Conservation (phyloP, 1,284 basidiomycete genomes). For the Tylopilus sp. region DNA sequence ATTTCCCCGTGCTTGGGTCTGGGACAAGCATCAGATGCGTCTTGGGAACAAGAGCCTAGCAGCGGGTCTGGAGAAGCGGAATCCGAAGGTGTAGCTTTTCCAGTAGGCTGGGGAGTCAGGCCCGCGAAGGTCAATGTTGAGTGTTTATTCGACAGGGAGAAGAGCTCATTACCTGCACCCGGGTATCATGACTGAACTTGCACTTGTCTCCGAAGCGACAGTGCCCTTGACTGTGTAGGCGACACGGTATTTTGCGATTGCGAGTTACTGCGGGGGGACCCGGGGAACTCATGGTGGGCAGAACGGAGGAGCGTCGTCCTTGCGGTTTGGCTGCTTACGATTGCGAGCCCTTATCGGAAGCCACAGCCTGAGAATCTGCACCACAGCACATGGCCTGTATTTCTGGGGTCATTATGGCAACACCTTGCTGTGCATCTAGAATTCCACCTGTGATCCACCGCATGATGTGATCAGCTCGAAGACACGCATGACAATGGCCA, state of each 20-base stretch:
- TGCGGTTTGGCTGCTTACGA: background rate
- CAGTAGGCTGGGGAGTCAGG: slow-evolving; percentile 1
- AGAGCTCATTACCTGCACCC: slow-evolving; percentile 9
- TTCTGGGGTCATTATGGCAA: background rate
- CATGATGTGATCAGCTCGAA: background rate
- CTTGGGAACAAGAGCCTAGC: background rate
- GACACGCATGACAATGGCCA: background rate
- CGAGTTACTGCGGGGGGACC: background rate
- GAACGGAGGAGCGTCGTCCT: background rate
- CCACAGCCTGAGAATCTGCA: background rate
- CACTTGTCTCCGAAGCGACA: slow-evolving; percentile 27
- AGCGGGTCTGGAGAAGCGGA: background rate
- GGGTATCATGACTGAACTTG: slow-evolving; percentile 19
- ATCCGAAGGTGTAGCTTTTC: background rate
- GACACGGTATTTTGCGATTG: slow-evolving; percentile 14
- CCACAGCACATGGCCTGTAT: background rate
- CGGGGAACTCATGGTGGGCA: slow-evolving; percentile 14
- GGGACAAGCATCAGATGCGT: slow-evolving; percentile 16
- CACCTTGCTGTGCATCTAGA: background rate
- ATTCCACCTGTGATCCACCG: background rate
- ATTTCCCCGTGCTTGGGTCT: slow-evolving; percentile 20
- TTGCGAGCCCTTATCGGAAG: background rate
- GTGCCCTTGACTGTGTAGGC: slow-evolving; percentile 19
- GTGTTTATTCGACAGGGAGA: background rate
- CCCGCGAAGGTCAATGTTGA: background rate